Conservation (phyloP, 2,329 filamentous ascomycete species). For the Coniochaeta sp. region DNA sequence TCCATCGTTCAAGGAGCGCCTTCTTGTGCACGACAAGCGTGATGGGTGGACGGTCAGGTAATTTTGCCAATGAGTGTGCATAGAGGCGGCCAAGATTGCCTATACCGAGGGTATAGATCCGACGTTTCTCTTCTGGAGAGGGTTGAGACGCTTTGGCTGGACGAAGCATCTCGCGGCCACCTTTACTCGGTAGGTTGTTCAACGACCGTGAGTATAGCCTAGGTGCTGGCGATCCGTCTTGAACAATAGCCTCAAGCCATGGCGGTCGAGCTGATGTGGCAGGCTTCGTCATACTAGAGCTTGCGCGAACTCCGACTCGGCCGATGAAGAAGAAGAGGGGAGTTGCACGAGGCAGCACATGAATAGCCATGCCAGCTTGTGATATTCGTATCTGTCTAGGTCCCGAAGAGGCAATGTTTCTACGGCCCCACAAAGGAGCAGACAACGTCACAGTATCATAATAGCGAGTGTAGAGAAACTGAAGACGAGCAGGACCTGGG, state of each 20-base stretch:
- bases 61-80: constrained; percentile 61
- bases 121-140: constrained; percentile 12
- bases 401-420: neutral
- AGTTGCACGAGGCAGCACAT: neutral
- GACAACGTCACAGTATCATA: no score
- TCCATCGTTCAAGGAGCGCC: constrained; percentile 42
- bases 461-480: no score
- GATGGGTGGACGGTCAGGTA: constrained; percentile 58
- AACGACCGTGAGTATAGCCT: constrained; percentile 13
- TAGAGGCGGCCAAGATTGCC: constrained; percentile 78
- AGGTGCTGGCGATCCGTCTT: constrained; percentile 7
- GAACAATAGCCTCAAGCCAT: constrained; percentile 10
- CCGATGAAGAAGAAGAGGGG: neutral
- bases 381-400: neutral
- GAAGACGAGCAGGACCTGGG: no score
- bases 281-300: neutral
- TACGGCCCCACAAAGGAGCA: neutral
- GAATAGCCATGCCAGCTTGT: neutral
- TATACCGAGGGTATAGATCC: constrained; percentile 71
- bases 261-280: neutral
- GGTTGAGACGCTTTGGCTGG: constrained; percentile 2
- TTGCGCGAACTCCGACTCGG: neutral
- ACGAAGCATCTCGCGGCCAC: neutral
- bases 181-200: constrained; percentile 7
- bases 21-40: constrained; percentile 71